Evolutionary conservation across 495 filamentous ascomycete species (phyloP).

Genomic region (Aspergillus biplanus): DNA sequence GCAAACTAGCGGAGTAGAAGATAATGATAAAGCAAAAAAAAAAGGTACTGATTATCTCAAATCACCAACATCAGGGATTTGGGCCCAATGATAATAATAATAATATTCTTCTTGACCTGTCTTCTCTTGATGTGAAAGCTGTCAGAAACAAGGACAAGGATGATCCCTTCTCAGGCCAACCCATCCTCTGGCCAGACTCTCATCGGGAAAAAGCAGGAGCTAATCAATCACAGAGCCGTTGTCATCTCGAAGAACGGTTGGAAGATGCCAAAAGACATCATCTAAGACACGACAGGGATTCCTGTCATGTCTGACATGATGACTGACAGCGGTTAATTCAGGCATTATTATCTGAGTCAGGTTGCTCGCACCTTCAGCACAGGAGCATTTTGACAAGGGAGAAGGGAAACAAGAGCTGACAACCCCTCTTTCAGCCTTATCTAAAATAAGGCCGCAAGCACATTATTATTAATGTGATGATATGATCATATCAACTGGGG

Average conservation of each 20-base stretch:
- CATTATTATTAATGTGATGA: slow-evolving; percentile 5
- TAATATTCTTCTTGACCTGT: not conserved
- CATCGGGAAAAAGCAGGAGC: not conserved
- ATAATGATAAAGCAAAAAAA: not conserved
- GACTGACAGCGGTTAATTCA: not conserved
- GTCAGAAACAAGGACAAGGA: not conserved
- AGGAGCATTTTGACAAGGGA: not conserved
- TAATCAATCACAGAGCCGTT: not conserved
- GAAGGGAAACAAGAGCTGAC: not conserved
- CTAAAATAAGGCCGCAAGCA: slow-evolving; percentile 3
- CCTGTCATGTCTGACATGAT: slow-evolving; percentile 1
- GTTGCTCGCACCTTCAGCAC: too few species aligned
- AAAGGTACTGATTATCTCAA: not conserved
- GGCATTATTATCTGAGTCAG: not conserved
- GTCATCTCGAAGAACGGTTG: not conserved
- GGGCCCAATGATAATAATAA: not conserved
- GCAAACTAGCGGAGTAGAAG: not conserved
- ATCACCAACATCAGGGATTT: not conserved
- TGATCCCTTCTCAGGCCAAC: not conserved
- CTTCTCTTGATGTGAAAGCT: not conserved
- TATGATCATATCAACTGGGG: not conserved
- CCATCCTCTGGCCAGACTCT: not conserved
- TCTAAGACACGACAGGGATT: slow-evolving; percentile 1
- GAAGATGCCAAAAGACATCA: not conserved
- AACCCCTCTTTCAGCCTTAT: slow-evolving; percentile 8